A percentile compares a stretch with the other conserved stretches of the same genome.
Conservation (phyloP, 306 rosid genomes). For the Herpetospermum pedunculosum region DNA sequence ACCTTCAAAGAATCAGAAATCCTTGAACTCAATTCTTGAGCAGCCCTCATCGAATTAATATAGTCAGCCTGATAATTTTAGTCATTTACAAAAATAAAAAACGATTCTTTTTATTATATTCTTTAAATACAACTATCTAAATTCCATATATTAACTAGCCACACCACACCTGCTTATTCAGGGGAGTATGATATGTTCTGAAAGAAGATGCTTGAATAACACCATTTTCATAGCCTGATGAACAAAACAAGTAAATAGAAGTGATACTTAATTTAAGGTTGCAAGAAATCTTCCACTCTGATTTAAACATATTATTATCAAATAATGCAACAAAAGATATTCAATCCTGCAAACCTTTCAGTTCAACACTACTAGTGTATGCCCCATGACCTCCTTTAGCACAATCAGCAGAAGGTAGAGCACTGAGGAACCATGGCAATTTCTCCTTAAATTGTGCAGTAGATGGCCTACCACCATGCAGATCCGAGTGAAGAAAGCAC, state of each 20-base stretch:
- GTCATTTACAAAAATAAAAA: neutral
- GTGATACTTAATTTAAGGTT: neutral
- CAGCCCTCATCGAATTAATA: conserved; percentile 91
- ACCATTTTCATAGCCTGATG: conserved; percentile 61
- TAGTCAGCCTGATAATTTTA: conserved; percentile 50
- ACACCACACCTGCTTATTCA: conserved; percentile 73
- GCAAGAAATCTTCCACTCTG: neutral
- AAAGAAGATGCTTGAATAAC: conserved; percentile 82
- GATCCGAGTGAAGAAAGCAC: conserved; percentile 86
- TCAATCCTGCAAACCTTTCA: conserved; percentile 50
- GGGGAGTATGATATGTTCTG: conserved; percentile 94
- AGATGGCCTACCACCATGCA: conserved; percentile 65
- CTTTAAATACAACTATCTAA: neutral
- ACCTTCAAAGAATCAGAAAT: conserved; percentile 91
- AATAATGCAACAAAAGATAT: neutral
- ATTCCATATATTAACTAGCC: neutral
- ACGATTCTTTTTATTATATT: neutral
- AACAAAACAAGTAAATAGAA: neutral
- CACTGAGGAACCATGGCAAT: conserved; percentile 88
- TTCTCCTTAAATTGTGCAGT: conserved; percentile 73
- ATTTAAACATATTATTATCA: neutral
- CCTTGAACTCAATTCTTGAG: conserved; percentile 79
- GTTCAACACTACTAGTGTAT: conserved; percentile 84
- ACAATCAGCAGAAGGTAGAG: conserved; percentile 96
- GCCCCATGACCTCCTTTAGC: conserved; percentile 99